A percentile compares a stretch with the other conserved stretches of the same genome.
These are phyloP conservation scores for Verticillium dahliae DNA, from an alignment of 2,329 filamentous ascomycete genomes.

Conservation along the genomic window DNA sequence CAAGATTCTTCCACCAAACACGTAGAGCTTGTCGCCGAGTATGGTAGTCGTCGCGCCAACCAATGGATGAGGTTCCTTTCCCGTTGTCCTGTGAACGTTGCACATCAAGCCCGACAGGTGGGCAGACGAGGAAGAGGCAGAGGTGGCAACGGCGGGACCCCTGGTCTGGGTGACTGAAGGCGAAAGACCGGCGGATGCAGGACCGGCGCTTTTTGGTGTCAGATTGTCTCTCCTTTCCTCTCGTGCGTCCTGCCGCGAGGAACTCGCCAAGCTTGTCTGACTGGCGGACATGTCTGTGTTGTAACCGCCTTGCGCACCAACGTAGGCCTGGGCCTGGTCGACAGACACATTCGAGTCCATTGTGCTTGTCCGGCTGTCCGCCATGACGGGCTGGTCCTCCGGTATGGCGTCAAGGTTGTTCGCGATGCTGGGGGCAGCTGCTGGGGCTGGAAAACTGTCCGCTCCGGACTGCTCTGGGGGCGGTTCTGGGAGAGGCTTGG, in stretches of 20 bases:
- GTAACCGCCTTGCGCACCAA: slow-evolving; percentile 18
- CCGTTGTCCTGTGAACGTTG: slow-evolving; percentile 78
- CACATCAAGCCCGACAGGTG: slow-evolving; percentile 63
- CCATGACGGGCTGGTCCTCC: slow-evolving; percentile 25
- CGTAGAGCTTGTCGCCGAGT: slow-evolving; percentile 90
- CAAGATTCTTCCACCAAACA: slow-evolving; percentile 86
- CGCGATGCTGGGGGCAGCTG: slow-evolving; percentile 25
- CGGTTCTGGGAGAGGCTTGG: slow-evolving; percentile 49
- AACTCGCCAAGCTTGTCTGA: slow-evolving; percentile 11
- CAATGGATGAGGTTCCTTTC: slow-evolving; percentile 80
- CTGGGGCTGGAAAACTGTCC: slow-evolving; percentile 12
- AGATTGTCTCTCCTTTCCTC: slow-evolving; percentile 39
- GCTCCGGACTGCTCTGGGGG: slow-evolving; percentile 22
- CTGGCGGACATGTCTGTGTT: slow-evolving; percentile 29
- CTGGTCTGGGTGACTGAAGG: slow-evolving; percentile 39
- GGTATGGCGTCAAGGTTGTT: slow-evolving; percentile 18
- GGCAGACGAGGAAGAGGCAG: slow-evolving; percentile 38
- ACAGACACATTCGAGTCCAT: slow-evolving; percentile 39
- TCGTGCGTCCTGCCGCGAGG: slow-evolving; percentile 30
- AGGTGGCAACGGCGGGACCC: slow-evolving; percentile 26
- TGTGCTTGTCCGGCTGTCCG: slow-evolving; percentile 35
- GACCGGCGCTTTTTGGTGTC: slow-evolving; percentile 46
- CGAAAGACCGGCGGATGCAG: slow-evolving; percentile 50
- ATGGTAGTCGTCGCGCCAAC: slow-evolving; percentile 95
- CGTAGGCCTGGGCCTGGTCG: slow-evolving; percentile 28